Base-by-base conservation (phyloP, 306 rosid genomes). In the Citrullus colocynthis region DNA sequence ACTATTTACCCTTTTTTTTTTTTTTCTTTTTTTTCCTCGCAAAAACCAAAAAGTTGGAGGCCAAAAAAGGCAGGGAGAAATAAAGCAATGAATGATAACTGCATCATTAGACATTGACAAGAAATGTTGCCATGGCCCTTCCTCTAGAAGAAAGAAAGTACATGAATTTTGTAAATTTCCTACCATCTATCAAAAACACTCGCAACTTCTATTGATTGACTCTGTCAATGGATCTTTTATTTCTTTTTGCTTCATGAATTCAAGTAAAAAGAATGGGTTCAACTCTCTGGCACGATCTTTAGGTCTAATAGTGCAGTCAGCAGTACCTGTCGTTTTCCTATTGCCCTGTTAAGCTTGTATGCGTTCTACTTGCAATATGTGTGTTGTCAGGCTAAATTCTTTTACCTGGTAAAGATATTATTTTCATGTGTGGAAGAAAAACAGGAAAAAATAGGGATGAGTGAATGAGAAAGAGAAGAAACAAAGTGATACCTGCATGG, bases 311-410 rank as follows among this genome's bases (percentile, higher is more conserved):
- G 54, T 30, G 36, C 49, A 54, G 17, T 32, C 78, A 56, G 51
- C 58, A 57, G 54, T 24, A 62, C 79, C 80, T 58, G 76, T 61
- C 24, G 17, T 65, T 74, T 20, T 74, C 82, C 75, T 75, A 80
- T 75, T 76, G 83, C 85, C 79, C 74, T 75, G 74, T 78, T 81
- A 63, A 72, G 83, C 79, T 82, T 82, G 81, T 79, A 76, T 70
- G 62, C 89, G 82, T 80, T 87, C 85, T 79, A 79, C 76, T 85
- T 94, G 97, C 83, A 88, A 45, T 73, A 82, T 73, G 80, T 95
- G 96, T 48, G 97, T 80, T 88, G 88, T 87, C 86, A 90, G 76
- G 90, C 99, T 92, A 82, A 81, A 78, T 81, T 90, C 97, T 80
- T 76, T 86, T 84, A 95, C 96, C 97, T 92, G 97, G 72, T 14